phyloP scores from a whole-genome alignment of 1,139 yeast genomes.

The Candida glucosophila region DNA sequence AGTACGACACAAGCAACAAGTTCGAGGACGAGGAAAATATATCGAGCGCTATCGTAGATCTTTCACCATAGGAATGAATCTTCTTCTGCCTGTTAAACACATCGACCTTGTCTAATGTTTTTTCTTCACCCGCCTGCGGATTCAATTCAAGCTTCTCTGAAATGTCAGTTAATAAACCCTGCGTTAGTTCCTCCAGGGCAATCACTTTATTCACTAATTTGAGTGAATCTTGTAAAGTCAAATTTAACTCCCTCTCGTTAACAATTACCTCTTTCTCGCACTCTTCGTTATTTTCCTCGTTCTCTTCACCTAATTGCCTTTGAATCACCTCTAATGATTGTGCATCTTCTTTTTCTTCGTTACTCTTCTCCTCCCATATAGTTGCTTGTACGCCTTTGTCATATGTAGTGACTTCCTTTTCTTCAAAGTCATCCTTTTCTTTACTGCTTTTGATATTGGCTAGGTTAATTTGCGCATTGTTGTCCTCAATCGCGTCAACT shows the following conservation, averaged over 20 bases:
- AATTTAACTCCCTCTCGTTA: conserved; percentile 6
- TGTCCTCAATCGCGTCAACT: conserved; percentile 9
- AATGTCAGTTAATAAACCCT: conserved; percentile 7
- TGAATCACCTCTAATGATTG: background rate
- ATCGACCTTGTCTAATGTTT: background rate
- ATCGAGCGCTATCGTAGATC: conserved; percentile 12
- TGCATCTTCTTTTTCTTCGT: background rate
- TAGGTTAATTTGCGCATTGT: background rate
- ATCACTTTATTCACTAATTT: conserved; percentile 10
- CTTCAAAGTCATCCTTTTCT: conserved; percentile 1
- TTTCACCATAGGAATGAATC: conserved; percentile 6
- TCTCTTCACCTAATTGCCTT: background rate
- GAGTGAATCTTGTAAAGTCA: conserved; percentile 11
- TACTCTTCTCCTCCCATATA: background rate
- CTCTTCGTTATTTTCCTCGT: background rate
- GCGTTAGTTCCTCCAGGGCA: conserved; percentile 6
- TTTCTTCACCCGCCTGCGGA: background rate
- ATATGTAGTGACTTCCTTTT: conserved; percentile 14
- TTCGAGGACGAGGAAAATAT: too few relatives aligned
- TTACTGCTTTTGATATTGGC: background rate
- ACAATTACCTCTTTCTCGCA: background rate
- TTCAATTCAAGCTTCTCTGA: conserved; percentile 4
- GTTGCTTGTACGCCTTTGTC: conserved; percentile 23
- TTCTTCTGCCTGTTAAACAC: conserved; percentile 2
- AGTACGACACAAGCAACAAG: too few relatives aligned